Evolutionary conservation across 2,329 filamentous ascomycete genomes (phyloP).

Genomic region (Aspergillus fructus): DNA sequence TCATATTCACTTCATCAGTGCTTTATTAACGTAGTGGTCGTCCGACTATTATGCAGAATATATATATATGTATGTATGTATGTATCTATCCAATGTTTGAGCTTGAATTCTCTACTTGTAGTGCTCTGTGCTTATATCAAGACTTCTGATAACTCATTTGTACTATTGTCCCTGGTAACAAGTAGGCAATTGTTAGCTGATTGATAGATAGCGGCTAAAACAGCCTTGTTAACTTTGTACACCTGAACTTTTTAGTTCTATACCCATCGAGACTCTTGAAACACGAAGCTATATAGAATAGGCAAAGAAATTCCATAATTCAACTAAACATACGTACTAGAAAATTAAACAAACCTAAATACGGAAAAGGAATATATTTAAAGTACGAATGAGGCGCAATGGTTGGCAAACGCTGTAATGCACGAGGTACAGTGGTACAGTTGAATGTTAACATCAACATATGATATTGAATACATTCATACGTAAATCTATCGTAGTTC

Average conservation of each 20-base stretch:
- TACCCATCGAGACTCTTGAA: not conserved
- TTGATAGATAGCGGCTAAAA: not conserved
- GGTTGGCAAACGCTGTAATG: constrained; percentile 21
- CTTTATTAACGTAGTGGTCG: too few species aligned
- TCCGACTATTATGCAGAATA: too few species aligned
- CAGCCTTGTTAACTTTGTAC: not conserved
- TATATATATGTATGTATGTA: too few species aligned
- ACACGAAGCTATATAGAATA: not conserved
- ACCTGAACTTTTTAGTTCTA: not conserved
- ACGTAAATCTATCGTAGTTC: constrained; percentile 24
- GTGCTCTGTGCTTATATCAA: too few species aligned
- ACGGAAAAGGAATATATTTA: not conserved
- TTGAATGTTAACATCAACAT: not conserved
- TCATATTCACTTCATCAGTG: not conserved
- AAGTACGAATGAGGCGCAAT: constrained; percentile 3
- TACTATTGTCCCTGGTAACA: too few species aligned
- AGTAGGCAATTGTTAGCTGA: too few species aligned
- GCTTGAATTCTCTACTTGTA: too few species aligned
- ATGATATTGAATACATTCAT: constrained; percentile 2
- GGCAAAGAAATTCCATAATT: not conserved
- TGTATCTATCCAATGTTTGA: too few species aligned
- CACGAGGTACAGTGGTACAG: constrained; percentile 9
- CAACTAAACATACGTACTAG: not conserved
- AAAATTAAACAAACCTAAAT: not conserved
- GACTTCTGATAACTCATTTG: too few species aligned